Base-by-base conservation (phyloP, 225 moss, liverwort and hornwort genomes). In the Antitrichia curtipendula region DNA sequence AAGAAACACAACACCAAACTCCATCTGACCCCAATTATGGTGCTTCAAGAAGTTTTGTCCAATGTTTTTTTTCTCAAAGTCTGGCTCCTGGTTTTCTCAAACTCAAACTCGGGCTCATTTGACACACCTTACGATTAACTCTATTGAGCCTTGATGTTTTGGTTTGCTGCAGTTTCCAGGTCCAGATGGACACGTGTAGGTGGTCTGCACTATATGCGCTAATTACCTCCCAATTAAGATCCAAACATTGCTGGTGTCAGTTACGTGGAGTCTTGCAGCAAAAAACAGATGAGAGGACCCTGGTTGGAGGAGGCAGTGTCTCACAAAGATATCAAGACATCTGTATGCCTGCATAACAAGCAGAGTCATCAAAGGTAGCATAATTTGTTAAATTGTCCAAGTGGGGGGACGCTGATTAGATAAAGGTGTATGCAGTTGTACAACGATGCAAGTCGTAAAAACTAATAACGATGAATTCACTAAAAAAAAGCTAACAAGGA, bases 51-150 rank as follows among this genome's bases (percentile, higher is more conserved):
- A 63, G 5, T 63, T 32, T 32, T 0, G 0, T 31, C 8, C 0
- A 31, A 7, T 31, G 5, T 32, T 61, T 63, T 32, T 61, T 63
- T 32, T 32, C 32, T 63, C 63, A 32, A 63, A 63, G 17, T 32
- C 5, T 8, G 0, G 8, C 17, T 63, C 2, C 0, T 31, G 5
- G 16, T 62, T 16, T 31, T n/a, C n/a, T n/a, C n/a, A n/a, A n/a
- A n/a, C n/a, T n/a, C n/a, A n/a, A n/a, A n/a, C n/a, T n/a, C n/a
- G n/a, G n/a, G n/a, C 31, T 31, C 31, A 31, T 31, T 61, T 15
- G 8, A 61, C 29, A 60, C 29, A 61, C 27, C 29, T 61, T 15
- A 15, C 8, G 1, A 31, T 31, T 29, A 31, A 8, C 61, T 62
- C 62, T 31, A 16, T 12, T n/a, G 59, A 34, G 19, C 34, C 60